Percentiles rank a stretch among this genome's conserved stretches.
Evolutionary conservation across 257 asterid genomes (phyloP).

Genomic region (Lycium barbarum): DNA sequence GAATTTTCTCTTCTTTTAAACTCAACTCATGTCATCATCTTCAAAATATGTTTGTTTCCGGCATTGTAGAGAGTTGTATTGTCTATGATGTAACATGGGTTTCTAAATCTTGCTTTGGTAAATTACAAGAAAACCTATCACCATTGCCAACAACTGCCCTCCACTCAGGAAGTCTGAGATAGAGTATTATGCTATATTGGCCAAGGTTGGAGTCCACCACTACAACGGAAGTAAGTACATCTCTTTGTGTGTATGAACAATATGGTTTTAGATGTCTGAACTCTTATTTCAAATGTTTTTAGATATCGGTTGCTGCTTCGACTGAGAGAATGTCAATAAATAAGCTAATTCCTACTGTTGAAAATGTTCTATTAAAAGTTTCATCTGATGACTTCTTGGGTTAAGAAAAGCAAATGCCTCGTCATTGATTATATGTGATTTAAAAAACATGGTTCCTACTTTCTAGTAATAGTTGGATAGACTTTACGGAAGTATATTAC

Average conservation of each 20-base stretch:
- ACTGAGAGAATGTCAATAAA: background rate
- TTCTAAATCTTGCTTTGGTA: background rate
- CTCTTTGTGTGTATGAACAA: background rate
- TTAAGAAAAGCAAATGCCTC: background rate
- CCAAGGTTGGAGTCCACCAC: conserved; percentile 71
- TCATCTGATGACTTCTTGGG: background rate
- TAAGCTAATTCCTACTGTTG: background rate
- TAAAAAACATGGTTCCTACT: background rate
- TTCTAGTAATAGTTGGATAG: background rate
- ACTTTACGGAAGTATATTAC: background rate
- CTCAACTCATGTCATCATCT: background rate
- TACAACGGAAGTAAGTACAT: conserved; percentile 66
- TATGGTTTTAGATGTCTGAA: background rate
- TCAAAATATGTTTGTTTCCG: background rate
- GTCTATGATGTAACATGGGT: background rate
- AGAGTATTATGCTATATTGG: conserved; percentile 81
- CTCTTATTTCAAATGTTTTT: background rate
- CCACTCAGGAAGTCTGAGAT: conserved; percentile 88
- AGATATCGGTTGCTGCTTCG: background rate
- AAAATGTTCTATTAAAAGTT: background rate
- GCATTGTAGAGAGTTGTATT: too few relatives aligned
- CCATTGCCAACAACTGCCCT: conserved; percentile 72
- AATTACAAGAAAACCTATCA: conserved; percentile 40
- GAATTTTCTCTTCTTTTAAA: too few relatives aligned
- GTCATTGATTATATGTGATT: background rate